These are phyloP conservation scores for Solanum etuberosum DNA, from an alignment of 257 asterid genomes.

Conservation along the genomic window DNA sequence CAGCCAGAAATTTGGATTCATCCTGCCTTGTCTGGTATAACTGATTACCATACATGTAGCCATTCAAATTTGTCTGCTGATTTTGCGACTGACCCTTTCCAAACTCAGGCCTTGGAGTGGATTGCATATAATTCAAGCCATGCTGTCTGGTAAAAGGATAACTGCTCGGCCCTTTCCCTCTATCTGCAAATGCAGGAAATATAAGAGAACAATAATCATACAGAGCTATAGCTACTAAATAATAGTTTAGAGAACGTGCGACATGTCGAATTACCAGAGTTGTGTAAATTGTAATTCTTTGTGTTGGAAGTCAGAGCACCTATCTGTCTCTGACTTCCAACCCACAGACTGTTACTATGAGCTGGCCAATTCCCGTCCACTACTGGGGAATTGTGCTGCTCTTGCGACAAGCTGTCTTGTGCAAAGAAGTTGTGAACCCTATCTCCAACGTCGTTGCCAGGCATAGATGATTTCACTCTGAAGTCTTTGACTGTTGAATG, in stretches of 20 bases:
- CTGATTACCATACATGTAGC: slow-evolving; percentile 48
- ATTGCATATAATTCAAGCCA: slow-evolving; percentile 47
- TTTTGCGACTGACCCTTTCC: slow-evolving; percentile 35
- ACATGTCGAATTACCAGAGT: slow-evolving; percentile 10
- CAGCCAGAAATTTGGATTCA: slow-evolving; percentile 52
- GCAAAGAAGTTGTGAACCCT: slow-evolving; percentile 94
- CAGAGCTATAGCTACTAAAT: neutral
- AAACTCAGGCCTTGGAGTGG: slow-evolving; percentile 47
- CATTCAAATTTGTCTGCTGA: slow-evolving; percentile 57
- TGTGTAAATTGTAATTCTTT: slow-evolving; percentile 34
- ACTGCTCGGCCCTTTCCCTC: slow-evolving; percentile 48
- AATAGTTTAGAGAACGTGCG: neutral
- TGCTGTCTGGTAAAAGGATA: slow-evolving; percentile 37
- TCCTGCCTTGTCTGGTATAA: slow-evolving; percentile 46
- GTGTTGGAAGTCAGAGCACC: slow-evolving; percentile 25
- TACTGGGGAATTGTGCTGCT: slow-evolving; percentile 47
- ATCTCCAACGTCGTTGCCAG: slow-evolving; percentile 84
- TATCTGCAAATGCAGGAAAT: slow-evolving; percentile 33
- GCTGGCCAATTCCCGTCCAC: slow-evolving; percentile 50
- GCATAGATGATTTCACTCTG: slow-evolving; percentile 61
- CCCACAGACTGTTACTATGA: slow-evolving; percentile 44
- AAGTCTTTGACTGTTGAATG: neutral
- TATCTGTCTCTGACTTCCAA: slow-evolving; percentile 47
- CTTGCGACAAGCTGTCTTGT: slow-evolving; percentile 56
- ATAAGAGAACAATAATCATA: neutral